These are phyloP conservation scores for Botrytis byssoidea DNA, from an alignment of 2,329 filamentous ascomycete species.

Conservation along the genomic window DNA sequence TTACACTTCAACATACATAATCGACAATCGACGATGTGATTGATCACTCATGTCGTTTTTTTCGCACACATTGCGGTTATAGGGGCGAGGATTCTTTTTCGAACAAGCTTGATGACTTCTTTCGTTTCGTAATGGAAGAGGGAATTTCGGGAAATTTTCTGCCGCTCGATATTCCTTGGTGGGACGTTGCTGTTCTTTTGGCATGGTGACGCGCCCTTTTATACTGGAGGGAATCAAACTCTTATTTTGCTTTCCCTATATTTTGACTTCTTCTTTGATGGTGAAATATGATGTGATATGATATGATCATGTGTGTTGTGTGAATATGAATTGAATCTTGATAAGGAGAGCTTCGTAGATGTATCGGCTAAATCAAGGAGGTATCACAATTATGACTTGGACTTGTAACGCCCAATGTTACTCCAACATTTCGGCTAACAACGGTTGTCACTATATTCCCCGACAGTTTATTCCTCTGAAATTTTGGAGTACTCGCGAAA, in stretches of 20 bases:
- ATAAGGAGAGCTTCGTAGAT: not conserved
- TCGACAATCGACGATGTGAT: not conserved
- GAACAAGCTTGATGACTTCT: conserved; percentile 8
- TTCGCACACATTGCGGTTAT: not conserved
- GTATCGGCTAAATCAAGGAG: not conserved
- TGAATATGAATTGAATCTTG: not conserved
- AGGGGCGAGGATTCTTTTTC: not conserved
- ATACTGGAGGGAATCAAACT: conserved; percentile 10
- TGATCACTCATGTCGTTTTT: conserved; percentile 3
- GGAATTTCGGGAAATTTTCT: not conserved
- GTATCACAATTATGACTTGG: not conserved
- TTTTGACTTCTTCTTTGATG: not conserved
- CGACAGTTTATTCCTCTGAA: not conserved
- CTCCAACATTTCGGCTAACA: not conserved
- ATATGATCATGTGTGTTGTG: not conserved
- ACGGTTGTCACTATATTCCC: not conserved
- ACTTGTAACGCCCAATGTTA: not conserved
- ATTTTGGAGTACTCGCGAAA: too few relatives aligned
- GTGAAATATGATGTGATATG: not conserved
- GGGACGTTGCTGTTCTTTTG: not conserved
- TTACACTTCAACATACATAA: not conserved
- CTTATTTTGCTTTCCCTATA: conserved; percentile 19
- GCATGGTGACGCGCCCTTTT: not conserved
- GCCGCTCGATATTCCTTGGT: not conserved
- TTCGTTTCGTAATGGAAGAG: not conserved